Percentiles rank a stretch among this genome's conserved stretches.
Evolutionary conservation across 2,329 filamentous ascomycete genomes (phyloP).

Genomic region (Emergomyces pasteurianus): DNA sequence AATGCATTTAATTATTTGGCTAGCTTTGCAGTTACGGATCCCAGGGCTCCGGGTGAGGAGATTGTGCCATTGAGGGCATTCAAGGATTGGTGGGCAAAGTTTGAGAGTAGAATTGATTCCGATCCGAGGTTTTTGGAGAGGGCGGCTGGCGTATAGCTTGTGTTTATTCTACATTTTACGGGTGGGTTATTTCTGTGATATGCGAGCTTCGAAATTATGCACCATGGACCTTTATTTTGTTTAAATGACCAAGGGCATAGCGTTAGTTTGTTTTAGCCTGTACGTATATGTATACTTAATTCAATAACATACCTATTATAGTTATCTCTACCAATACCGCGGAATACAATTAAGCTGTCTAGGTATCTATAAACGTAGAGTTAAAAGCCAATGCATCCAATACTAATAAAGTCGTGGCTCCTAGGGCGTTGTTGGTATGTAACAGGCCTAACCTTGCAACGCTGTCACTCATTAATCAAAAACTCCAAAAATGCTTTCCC

Average conservation of each 20-base stretch:
- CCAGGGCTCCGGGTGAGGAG: constrained; percentile 49
- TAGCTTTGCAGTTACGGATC: constrained; percentile 59
- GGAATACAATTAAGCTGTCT: not conserved
- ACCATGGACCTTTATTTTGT: not conserved
- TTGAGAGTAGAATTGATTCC: constrained; percentile 71
- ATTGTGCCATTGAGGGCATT: constrained; percentile 91
- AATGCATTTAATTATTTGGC: constrained; percentile 96
- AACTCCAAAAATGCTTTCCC: constrained; percentile 67
- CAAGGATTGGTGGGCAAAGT: constrained; percentile 96
- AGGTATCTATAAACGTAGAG: not conserved
- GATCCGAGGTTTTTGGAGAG: constrained; percentile 86
- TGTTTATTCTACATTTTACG: constrained; percentile 16
- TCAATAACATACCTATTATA: not conserved
- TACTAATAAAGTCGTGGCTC: not conserved
- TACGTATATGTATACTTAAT: not conserved
- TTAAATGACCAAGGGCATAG: not conserved
- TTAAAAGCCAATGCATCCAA: not conserved
- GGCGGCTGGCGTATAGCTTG: constrained; percentile 33
- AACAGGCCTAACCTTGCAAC: too few relatives aligned
- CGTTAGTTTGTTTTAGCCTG: not conserved
- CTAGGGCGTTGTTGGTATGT: too few relatives aligned
- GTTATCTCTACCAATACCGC: not conserved
- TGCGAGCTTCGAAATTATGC: not conserved
- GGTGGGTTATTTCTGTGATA: not conserved
- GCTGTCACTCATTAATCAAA: constrained; percentile 32